Conservation (phyloP, 129 eudicot genomes). For the Lonicera japonica region DNA sequence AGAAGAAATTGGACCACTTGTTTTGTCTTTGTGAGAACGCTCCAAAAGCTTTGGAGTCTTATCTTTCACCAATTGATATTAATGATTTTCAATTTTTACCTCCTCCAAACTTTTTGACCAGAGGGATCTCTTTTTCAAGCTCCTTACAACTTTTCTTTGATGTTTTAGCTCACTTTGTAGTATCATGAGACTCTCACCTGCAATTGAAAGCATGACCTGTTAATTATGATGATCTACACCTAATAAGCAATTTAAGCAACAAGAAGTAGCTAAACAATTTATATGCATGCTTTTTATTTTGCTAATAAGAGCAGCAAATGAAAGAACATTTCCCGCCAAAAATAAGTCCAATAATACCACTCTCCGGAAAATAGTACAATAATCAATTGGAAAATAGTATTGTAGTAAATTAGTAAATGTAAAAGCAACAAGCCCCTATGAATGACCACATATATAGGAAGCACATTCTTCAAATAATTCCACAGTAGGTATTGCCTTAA, state of each 20-base stretch:
- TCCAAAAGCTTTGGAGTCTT: not conserved
- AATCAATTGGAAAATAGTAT: not conserved
- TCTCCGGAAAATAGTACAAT: too few species aligned
- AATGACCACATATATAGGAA: not conserved
- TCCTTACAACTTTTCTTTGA: constrained; percentile 73
- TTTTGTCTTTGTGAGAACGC: not conserved
- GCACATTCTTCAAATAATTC: too few species aligned
- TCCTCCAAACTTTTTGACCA: constrained; percentile 87
- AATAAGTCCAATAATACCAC: too few species aligned
- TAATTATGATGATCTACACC: not conserved
- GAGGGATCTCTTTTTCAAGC: constrained; percentile 87
- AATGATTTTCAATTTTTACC: constrained; percentile 34
- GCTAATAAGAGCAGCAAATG: not conserved
- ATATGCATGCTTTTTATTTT: not conserved
- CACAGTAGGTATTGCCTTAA: too few species aligned
- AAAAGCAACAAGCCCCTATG: not conserved
- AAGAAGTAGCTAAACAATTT: not conserved
- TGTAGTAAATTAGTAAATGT: not conserved
- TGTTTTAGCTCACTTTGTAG: constrained; percentile 88
- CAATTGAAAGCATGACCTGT: constrained; percentile 15
- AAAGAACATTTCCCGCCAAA: too few species aligned
- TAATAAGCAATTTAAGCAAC: not conserved
- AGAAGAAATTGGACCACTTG: not conserved
- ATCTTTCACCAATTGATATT: not conserved
- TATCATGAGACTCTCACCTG: constrained; percentile 71